Percentiles rank a stretch among this genome's conserved stretches.
Evolutionary conservation across 2,329 filamentous ascomycete genomes (phyloP).

Genomic region (Diaporthe longicolla): DNA sequence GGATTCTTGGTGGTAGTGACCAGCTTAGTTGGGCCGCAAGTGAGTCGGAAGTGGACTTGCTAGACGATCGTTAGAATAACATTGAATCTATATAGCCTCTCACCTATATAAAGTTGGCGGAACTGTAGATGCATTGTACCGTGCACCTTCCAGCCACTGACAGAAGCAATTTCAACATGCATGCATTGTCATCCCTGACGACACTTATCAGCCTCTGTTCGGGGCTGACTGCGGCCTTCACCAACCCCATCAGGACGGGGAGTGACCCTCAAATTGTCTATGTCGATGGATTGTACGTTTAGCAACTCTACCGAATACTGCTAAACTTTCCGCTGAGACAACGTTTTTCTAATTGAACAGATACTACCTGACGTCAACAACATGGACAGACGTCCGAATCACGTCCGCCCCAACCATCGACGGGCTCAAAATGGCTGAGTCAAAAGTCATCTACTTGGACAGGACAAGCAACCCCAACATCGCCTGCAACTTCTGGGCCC

Average conservation of each 20-base stretch:
- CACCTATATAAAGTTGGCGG: background rate
- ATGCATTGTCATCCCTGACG: background rate
- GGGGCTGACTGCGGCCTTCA: background rate
- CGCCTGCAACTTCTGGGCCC: background rate
- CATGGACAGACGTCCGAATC: conserved; percentile 1
- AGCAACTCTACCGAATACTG: background rate
- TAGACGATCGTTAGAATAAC: background rate
- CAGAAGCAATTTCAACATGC: background rate
- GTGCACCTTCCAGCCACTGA: background rate
- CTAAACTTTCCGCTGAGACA: background rate
- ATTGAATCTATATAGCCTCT: background rate
- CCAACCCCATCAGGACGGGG: background rate
- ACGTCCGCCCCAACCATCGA: background rate
- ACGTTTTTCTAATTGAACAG: background rate
- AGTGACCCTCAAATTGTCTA: conserved; percentile 4
- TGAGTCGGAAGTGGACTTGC: background rate
- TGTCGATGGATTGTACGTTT: background rate
- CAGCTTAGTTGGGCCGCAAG: background rate
- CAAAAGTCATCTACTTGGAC: background rate
- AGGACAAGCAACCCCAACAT: conserved; percentile 3
- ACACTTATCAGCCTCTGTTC: background rate
- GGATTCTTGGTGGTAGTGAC: background rate
- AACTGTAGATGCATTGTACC: background rate
- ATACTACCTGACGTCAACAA: conserved; percentile 1
- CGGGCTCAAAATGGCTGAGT: background rate